Base-by-base conservation (phyloP, 352 stramenopile genomes). In the Phytophthora pisi region DNA sequence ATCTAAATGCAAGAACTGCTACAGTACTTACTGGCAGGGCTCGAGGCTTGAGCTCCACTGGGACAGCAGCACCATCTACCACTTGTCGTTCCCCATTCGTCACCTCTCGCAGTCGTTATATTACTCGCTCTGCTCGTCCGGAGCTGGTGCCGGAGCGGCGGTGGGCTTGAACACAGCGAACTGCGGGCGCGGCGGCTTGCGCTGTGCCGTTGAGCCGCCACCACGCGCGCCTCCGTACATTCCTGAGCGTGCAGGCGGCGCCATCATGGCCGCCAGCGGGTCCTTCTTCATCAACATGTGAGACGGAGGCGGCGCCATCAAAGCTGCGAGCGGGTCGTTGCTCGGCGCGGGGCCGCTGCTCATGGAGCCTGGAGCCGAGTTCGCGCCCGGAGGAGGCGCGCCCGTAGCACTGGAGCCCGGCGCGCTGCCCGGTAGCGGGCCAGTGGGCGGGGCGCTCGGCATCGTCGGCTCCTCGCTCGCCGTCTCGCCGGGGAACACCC, bases 161-260 rank as follows among this genome's bases (percentile, higher is more conserved):
- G 51, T 78, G 1, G 86, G 89, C 68, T 96, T 96, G 69, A 96
- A 96, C 45, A 96, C 88, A 20, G 86, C 86, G 68, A 93, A 96
- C 70, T 96, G 88, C 20, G 88, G 89, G 43, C 88, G 89, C 4
- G 85, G 81, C 6, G 88, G 82, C 40, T 84, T 86, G 11, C 77
- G 73, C 55, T 81, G 70, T 20, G 62, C 61, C 20, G 69, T 76
- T 4, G 78, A 78, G 30, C 61, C 62, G 8, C 74, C 64, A 49
- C 70, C 62, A 30, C 42, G 64, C 2, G 61, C 42, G 10, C 78
- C 79, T 11, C 75, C 72, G 26, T 85, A 82, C 51, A 79, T 53
- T 18, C 77, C 67, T 18, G 74, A 54, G 45, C 77, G 82, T 10
- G 71, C 57, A 42, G 81, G 73, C 9, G 89, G 89, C 30, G 88